A percentile compares a stretch with the other conserved stretches of the same genome.
Conservation (phyloP, 1,284 basidiomycete species). For the Xanthoconium separans region DNA sequence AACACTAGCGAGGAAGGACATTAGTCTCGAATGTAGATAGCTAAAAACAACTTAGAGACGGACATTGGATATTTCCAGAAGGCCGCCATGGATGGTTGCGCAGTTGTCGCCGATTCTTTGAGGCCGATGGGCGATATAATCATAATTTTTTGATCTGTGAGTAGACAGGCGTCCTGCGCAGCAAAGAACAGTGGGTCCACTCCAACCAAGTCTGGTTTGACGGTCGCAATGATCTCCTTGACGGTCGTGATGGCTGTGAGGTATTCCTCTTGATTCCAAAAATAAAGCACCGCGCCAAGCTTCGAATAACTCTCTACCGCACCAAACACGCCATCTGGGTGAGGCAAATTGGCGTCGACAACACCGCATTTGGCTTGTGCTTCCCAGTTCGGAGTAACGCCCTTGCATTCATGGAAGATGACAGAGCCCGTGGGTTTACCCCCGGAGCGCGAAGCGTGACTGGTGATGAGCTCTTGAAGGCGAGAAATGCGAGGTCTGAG, state of each 20-base stretch:
- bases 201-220: constrained; percentile 4
- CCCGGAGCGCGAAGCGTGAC: background rate
- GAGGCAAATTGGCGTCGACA: background rate
- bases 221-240: constrained; percentile 4
- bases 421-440: background rate
- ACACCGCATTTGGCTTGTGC: background rate
- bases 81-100: background rate
- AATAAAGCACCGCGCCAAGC: background rate
- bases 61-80: constrained; percentile 13
- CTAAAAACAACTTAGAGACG: background rate
- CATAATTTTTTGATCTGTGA: constrained; percentile 1
- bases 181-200: background rate
- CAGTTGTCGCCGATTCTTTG: background rate
- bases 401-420: constrained; percentile 7
- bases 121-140: constrained; percentile 6
- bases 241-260: background rate
- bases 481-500: constrained; percentile 6
- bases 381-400: background rate
- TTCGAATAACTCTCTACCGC: constrained; percentile 2
- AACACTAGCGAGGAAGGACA: background rate
- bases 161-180: constrained; percentile 11
- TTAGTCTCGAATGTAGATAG: background rate
- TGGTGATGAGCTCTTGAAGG: constrained; percentile 8
- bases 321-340: constrained; percentile 5
- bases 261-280: constrained; percentile 7